Percentiles rank a stretch among this genome's conserved stretches.
phyloP scores from a whole-genome alignment of 257 asterid genomes.

The Capsicum rhomboideum region DNA sequence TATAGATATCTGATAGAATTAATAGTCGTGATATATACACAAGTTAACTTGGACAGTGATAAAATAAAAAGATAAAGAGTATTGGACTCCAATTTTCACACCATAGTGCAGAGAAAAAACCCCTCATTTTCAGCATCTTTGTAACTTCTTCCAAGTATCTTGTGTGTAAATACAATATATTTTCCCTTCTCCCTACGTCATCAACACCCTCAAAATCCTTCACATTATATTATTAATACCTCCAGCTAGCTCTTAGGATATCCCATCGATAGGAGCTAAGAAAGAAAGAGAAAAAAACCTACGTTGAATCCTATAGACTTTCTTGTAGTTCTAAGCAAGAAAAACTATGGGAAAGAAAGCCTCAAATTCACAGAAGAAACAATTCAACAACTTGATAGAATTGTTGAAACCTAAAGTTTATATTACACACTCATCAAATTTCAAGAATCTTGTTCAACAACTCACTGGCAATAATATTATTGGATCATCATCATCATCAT shows the following conservation, averaged over 20 bases:
- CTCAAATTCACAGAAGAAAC: constrained; percentile 13
- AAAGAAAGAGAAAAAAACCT: background rate
- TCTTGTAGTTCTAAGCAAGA: constrained; percentile 8
- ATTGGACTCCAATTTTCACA: constrained; percentile 18
- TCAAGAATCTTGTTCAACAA: constrained; percentile 49
- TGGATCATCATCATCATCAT: background rate
- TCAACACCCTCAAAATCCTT: no score
- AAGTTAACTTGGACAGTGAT: no score
- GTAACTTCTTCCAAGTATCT: background rate
- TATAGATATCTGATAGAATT: no score
- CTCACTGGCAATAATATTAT: constrained; percentile 40
- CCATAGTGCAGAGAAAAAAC: constrained; percentile 1
- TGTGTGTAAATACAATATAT: background rate
- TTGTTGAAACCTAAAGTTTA: constrained; percentile 38
- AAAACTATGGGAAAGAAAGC: constrained; percentile 32
- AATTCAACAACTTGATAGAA: constrained; percentile 26
- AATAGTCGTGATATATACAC: no score
- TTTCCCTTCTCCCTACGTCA: background rate
- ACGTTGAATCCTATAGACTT: background rate
- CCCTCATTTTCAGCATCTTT: constrained; percentile 42
- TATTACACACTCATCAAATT: constrained; percentile 34
- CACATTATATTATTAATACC: background rate
- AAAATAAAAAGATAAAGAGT: background rate
- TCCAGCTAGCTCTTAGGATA: constrained; percentile 1
- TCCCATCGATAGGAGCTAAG: constrained; percentile 19